These are phyloP conservation scores for Wickerhamiella shivajii DNA, from an alignment of 805 yeast species.

Conservation along the genomic window DNA sequence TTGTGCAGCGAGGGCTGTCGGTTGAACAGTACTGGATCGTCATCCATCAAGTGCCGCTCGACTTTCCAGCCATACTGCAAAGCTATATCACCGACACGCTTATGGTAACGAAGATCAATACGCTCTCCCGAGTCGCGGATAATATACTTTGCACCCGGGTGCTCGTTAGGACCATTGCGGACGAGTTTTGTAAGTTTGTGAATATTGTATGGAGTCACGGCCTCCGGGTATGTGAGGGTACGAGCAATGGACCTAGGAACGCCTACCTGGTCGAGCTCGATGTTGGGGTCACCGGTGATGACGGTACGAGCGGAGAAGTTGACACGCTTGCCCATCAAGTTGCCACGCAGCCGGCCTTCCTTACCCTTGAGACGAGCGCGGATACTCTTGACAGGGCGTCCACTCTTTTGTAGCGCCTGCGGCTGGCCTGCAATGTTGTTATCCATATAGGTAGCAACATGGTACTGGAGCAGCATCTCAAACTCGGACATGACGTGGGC, in stretches of 20 bases:
- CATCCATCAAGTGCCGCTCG: constrained; percentile 94
- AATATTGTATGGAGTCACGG: constrained; percentile 93
- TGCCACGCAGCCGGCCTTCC: constrained; percentile 97
- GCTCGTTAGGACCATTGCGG: constrained; percentile 97
- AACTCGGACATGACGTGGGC: constrained; percentile 96
- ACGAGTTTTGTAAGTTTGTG: constrained; percentile 86
- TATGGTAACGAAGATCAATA: constrained; percentile 90
- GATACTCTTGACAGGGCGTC: constrained; percentile 95
- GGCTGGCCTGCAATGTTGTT: constrained; percentile 99
- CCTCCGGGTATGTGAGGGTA: constrained; percentile 90
- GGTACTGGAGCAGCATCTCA: constrained; percentile 88
- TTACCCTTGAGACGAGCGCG: constrained; percentile 99
- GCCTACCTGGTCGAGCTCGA: constrained; percentile 97
- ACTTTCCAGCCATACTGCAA: constrained; percentile 98
- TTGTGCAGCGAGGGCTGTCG: constrained; percentile 99
- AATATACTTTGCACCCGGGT: constrained; percentile 98
- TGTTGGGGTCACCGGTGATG: constrained; percentile 96
- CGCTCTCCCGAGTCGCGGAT: constrained; percentile 98
- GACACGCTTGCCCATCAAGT: constrained; percentile 98
- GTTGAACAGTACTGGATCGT: constrained; percentile 93
- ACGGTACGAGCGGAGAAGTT: constrained; percentile 98
- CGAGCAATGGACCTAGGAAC: constrained; percentile 95
- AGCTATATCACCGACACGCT: constrained; percentile 96
- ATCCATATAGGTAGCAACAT: constrained; percentile 98
- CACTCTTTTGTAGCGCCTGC: constrained; percentile 95